phyloP scores from a whole-genome alignment of 345 rosid genomes.

The Abelmoschus esculentus region DNA sequence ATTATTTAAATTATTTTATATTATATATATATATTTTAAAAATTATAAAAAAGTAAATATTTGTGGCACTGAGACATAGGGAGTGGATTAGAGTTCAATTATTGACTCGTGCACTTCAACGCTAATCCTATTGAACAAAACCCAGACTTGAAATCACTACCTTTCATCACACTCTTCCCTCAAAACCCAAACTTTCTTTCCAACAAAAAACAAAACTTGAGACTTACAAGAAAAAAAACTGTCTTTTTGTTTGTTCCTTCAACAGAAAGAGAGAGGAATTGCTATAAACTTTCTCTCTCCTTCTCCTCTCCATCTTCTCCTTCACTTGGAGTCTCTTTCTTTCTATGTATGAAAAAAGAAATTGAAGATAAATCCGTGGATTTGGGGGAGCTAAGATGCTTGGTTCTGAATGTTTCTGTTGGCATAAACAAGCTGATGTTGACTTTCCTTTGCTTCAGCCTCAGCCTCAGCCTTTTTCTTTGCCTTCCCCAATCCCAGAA shows the following conservation, averaged over 20 bases:
- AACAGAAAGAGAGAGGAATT: background rate
- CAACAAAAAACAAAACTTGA: background rate
- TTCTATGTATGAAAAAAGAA: constrained; percentile 9
- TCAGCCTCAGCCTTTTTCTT: constrained; percentile 37
- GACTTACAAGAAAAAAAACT: background rate
- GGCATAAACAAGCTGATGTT: constrained; percentile 25
- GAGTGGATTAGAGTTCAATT: too few species aligned
- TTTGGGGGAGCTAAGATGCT: constrained; percentile 36
- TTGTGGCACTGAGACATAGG: too few species aligned
- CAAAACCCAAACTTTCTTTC: background rate
- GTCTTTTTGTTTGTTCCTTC: constrained; percentile 2
- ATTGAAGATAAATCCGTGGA: constrained; percentile 22
- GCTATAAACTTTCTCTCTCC: background rate
- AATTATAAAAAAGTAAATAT: too few species aligned
- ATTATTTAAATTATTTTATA: too few species aligned
- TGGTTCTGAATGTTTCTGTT: constrained; percentile 54
- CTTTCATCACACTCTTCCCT: background rate
- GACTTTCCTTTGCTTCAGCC: constrained; percentile 17
- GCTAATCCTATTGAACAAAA: too few species aligned
- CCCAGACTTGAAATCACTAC: background rate
- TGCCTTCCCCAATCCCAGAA: constrained; percentile 57
- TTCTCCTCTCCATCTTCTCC: background rate
- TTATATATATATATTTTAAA: too few species aligned
- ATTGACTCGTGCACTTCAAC: too few species aligned
- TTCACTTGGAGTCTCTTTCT: constrained; percentile 1